Evolutionary conservation across 371 early-diverging fungal species (phyloP), one percentile per base, ranked within the genome.

Genomic region (Entomophthora muscae): DNA sequence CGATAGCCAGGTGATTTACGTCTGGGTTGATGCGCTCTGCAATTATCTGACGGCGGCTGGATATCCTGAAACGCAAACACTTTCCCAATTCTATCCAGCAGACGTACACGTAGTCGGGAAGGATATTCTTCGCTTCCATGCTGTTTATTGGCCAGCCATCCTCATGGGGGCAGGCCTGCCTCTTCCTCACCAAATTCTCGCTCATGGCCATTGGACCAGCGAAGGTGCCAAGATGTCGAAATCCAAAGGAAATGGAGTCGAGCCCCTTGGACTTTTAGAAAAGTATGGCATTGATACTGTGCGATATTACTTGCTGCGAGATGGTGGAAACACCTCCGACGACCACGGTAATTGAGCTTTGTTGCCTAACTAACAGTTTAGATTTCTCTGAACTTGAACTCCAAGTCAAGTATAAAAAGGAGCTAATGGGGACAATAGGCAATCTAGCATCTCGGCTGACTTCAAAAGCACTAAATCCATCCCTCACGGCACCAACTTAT

Each of bases 1-100:
- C 70, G 75, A 81, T 1, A 76, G 79, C 5, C 98, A 97, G 64
- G 87, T 90, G 7, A 83, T 97, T 32, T 97, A 97, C 69, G 98
- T 97, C 21, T 97, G 98, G 98, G 73, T 97, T 54, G 98, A 97
- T 67, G 98, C 98, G 1, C 78, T 97, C 26, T 81, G 86, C 58
- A 95, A 93, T 69, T 97, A 97, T 69, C 71, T 91, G 26, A 94
- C 95, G 0, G 88, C 85, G 0, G 76, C 84, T 52, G 90, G 90
- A 12, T 94, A 82, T 68, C 92, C 93, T 13, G 83, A 85, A 84
- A 5, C 28, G 64, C 30, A 66, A 67, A 31, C 26, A 53, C 1
- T 58, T 53, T 17, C 42, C 42, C 42, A 17, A 17, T 42, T 42
- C 42, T 42, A 42, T 17, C 57, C 12, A 3, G 12, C 32, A 0